A percentile compares a stretch with the other conserved stretches of the same genome.
Evolutionary conservation across 1,139 yeast species (phyloP).

Genomic region (Chernovozyma aurita): DNA sequence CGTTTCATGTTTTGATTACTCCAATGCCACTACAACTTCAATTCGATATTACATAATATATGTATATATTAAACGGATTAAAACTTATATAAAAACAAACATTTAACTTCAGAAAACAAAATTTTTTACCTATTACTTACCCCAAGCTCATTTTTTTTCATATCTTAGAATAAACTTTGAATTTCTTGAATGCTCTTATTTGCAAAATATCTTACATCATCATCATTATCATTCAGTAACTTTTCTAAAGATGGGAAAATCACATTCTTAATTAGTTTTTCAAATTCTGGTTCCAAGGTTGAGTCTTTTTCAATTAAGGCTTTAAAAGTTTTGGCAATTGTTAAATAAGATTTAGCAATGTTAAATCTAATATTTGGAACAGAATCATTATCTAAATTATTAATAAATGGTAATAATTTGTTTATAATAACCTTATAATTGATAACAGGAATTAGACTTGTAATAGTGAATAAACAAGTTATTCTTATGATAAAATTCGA

Average conservation of each 20-base stretch:
- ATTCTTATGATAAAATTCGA: slow-evolving; percentile 83
- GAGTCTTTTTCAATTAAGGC: slow-evolving; percentile 15
- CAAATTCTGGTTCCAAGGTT: slow-evolving; percentile 20
- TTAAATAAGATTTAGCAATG: slow-evolving; percentile 79
- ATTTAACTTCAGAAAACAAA: too few relatives aligned
- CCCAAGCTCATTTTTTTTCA: too few relatives aligned
- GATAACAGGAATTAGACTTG: slow-evolving; percentile 69
- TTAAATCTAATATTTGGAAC: slow-evolving; percentile 96
- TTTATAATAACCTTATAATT: slow-evolving; percentile 53
- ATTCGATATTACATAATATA: too few relatives aligned
- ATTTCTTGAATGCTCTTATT: slow-evolving; percentile 49
- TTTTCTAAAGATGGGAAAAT: slow-evolving; percentile 64
- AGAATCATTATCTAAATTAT: slow-evolving; percentile 65
- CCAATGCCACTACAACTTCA: too few relatives aligned
- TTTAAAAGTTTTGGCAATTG: slow-evolving; percentile 50
- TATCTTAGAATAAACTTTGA: slow-evolving; percentile 5
- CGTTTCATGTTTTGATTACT: too few relatives aligned
- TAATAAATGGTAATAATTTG: slow-evolving; percentile 75
- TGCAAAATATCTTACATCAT: slow-evolving; percentile 88
- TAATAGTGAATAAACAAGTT: slow-evolving; percentile 85
- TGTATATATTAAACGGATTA: too few relatives aligned
- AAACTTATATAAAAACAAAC: too few relatives aligned
- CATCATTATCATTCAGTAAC: slow-evolving; percentile 70
- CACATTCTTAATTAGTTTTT: slow-evolving; percentile 45
- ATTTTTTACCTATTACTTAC: too few relatives aligned